Evolutionary conservation across 2,329 filamentous ascomycete genomes (phyloP).

Genomic region (Monilinia aucupariae): DNA sequence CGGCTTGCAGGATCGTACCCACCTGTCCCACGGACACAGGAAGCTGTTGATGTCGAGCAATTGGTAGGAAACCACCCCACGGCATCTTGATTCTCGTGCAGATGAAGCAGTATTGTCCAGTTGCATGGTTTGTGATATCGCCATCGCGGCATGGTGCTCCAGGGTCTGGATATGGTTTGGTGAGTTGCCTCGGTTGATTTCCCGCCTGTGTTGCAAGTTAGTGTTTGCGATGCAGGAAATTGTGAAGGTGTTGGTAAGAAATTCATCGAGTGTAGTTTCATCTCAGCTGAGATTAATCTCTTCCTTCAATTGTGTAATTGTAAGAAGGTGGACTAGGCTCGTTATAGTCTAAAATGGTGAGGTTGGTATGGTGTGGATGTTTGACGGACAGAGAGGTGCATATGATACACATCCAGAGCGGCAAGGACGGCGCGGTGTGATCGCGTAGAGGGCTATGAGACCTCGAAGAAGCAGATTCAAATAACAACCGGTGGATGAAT

Average conservation of each 20-base stretch:
- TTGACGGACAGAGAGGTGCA: background rate
- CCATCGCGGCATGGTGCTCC: background rate
- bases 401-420: background rate
- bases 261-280: background rate
- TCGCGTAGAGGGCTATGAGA: background rate
- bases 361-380: background rate
- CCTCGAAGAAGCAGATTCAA: background rate
- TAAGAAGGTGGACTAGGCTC: too few species aligned
- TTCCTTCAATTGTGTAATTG: too few species aligned
- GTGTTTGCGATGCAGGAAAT: background rate
- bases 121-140: background rate
- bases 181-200: background rate
- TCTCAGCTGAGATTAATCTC: background rate
- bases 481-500: too few species aligned
- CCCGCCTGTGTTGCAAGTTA: background rate
- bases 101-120: background rate
- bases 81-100: conserved; percentile 8
- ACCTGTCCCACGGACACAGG: background rate
- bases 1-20: background rate
- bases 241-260: rapidly evolving
- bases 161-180: background rate
- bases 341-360: background rate
- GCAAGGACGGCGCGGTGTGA: background rate
- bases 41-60: background rate
- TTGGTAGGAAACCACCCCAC: background rate